Conservation (phyloP, 306 rosid genomes). For the Cicer bijugum region DNA sequence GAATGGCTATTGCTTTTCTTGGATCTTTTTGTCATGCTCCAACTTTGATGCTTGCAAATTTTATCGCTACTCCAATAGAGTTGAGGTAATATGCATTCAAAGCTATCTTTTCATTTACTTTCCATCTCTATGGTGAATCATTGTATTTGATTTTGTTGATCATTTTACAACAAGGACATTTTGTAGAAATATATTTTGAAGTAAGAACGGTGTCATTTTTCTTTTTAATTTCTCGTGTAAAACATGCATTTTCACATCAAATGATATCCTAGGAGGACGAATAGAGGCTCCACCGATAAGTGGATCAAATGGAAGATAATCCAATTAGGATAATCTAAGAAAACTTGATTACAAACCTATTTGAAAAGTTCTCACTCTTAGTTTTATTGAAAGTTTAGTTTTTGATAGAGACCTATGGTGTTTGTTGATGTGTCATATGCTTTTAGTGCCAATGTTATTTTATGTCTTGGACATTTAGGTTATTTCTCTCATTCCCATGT, state of each 20-base stretch:
- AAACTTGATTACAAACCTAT: not conserved
- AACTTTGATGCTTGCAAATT: conserved; percentile 81
- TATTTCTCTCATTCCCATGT: not conserved
- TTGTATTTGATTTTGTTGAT: conserved; percentile 22
- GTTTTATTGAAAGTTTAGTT: conserved; percentile 5
- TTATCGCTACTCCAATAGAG: conserved; percentile 90
- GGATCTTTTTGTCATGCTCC: conserved; percentile 83
- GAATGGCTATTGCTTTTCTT: conserved; percentile 74
- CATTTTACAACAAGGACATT: conserved; percentile 24
- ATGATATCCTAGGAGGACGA: conserved; percentile 16
- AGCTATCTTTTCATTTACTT: conserved; percentile 4
- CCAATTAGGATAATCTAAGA: not conserved
- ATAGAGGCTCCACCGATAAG: not conserved
- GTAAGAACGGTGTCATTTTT: conserved; percentile 3
- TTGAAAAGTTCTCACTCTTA: not conserved
- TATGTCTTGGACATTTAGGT: conserved; percentile 5
- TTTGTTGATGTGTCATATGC: not conserved
- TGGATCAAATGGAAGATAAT: not conserved
- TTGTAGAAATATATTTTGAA: conserved; percentile 22
- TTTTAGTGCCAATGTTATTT: not conserved
- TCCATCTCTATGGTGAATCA: conserved; percentile 14
- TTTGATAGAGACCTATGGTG: not conserved
- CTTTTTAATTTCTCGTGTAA: conserved; percentile 7
- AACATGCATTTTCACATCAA: conserved; percentile 19
- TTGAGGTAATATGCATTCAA: conserved; percentile 64